Evolutionary conservation across 2,329 filamentous ascomycete genomes (phyloP).

Genomic region (Penicillium crustosum): DNA sequence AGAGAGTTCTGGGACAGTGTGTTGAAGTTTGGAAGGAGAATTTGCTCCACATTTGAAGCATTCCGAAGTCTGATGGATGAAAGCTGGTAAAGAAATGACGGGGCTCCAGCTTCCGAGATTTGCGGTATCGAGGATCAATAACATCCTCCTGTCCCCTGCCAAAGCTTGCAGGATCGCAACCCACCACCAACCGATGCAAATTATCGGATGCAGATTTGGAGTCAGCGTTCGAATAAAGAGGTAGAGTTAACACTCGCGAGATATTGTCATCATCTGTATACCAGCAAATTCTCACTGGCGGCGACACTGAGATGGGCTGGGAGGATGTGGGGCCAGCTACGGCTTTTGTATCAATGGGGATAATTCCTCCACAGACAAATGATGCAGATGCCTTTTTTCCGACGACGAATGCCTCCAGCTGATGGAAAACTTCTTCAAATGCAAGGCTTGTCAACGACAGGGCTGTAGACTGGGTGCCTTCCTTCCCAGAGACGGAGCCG

Average conservation of each 20-base stretch:
- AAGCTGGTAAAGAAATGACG: constrained; percentile 52
- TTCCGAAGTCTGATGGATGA: constrained; percentile 52
- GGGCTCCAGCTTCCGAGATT: constrained; percentile 54
- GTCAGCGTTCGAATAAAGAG: not conserved
- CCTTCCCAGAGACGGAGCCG: not conserved
- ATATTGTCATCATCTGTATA: not conserved
- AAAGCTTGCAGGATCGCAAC: constrained; percentile 51
- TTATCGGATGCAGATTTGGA: not conserved
- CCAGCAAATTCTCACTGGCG: not conserved
- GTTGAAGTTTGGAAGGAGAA: constrained; percentile 42
- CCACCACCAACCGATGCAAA: constrained; percentile 27
- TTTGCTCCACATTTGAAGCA: constrained; percentile 54
- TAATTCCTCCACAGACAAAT: not conserved
- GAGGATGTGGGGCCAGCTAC: not conserved
- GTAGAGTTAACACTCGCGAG: not conserved
- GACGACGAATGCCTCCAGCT: not conserved
- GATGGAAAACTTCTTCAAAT: not conserved
- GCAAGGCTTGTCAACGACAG: not conserved
- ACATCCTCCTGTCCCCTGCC: constrained; percentile 49
- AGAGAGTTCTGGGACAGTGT: constrained; percentile 12
- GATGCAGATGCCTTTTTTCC: not conserved
- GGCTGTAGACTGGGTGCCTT: not conserved
- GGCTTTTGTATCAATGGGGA: not conserved
- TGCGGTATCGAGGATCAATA: constrained; percentile 54
- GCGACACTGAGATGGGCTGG: not conserved